Base-by-base conservation (phyloP, 768 basidiomycete species). In the Lentinula lateritia region DNA sequence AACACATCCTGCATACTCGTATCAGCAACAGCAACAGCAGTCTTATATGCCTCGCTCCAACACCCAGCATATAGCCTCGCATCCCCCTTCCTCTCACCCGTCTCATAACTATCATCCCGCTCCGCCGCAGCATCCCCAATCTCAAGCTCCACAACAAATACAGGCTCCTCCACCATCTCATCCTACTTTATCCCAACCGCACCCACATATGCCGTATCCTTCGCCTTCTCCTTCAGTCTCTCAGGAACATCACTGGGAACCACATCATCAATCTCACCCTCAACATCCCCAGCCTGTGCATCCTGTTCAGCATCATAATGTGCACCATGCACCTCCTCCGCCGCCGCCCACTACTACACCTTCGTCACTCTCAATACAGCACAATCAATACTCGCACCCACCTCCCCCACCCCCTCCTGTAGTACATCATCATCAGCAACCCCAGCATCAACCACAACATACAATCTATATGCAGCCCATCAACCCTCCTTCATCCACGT, bases 201-300 rank as follows among this genome's bases (percentile, higher is more conserved):
- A 72, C 13, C 72, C 70, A 38, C 16, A 42, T 32, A 78, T 78
- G 62, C 75, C 80, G 8, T 81, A 81, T 61, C 80, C 80, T n/a
- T 74, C 79, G 48, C 75, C 77, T 57, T 74, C 72, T 4, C 72
- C 77, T 5, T 74, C 80, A 36, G 74, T 74, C 32, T 73, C 73
- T 38, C 78, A 80, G 64, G 72, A 72, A 6, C 70, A 74, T 34
- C 53, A 38, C 28, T 52, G 50, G 50, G 50, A 52, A 13, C 41
- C 38, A 7, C 55, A 41, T 32, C 80, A 79, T 78, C 71, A 73
- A 15, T 75, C 71, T 57, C 70, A 73, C 43, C 71, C 72, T 10
- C 67, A 65, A 8, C 71, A 73, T 50, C 72, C 72, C 13, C 67
- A 65, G 8, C 71, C 67, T 18, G 69, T 73, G 38, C 74, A 69